These are phyloP conservation scores for Silybum marianum DNA, from an alignment of 129 eudicot genomes.

Conservation along the genomic window DNA sequence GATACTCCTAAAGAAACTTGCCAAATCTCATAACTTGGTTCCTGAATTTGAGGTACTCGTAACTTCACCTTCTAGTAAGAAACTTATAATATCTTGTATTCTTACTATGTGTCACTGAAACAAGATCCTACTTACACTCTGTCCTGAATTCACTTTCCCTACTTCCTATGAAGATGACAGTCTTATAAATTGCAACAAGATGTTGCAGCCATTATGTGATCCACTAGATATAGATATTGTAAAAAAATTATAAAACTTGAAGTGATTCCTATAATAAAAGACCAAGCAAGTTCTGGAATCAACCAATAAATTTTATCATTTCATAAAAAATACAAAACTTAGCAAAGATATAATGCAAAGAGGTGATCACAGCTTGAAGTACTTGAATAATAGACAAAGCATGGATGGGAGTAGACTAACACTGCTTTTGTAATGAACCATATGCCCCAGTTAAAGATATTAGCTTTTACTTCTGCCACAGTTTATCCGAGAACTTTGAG, in stretches of 20 bases:
- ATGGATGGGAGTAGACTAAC: neutral
- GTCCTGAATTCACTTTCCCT: neutral
- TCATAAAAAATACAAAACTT: neutral
- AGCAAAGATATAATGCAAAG: neutral
- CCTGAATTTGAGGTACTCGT: conserved; percentile 89
- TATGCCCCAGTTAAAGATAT: no score
- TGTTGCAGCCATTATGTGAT: neutral
- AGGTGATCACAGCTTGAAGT: neutral
- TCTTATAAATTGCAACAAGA: neutral
- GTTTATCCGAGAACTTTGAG: neutral
- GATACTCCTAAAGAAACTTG: conserved; percentile 67
- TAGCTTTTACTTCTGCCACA: neutral
- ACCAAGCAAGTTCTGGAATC: neutral
- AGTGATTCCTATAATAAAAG: neutral
- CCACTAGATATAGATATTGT: neutral
- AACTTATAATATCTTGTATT: conserved; percentile 1
- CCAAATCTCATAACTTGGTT: conserved; percentile 62
- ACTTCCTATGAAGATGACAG: neutral
- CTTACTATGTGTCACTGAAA: neutral
- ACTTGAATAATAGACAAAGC: neutral
- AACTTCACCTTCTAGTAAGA: neutral
- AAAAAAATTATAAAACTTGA: neutral
- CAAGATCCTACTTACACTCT: neutral
- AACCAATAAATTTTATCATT: neutral
- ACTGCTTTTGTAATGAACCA: neutral